Evolutionary conservation across 371 early-diverging fungal species (phyloP), one percentile per base, ranked within the genome.

Genomic region (Rhizopus arrhizus): DNA sequence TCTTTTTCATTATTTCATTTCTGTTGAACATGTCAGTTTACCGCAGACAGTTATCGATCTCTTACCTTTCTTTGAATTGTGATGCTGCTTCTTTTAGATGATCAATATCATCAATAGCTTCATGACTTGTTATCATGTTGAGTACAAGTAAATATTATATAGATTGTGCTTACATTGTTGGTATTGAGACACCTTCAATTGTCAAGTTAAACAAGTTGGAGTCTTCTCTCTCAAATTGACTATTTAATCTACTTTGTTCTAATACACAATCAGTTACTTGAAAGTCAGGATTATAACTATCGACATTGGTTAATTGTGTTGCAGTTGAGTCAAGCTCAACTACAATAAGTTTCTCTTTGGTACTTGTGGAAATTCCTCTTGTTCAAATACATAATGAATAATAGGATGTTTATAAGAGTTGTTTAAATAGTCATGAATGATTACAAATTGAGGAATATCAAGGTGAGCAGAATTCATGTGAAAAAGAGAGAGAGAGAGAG

Each of bases 371-470:
- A 81, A 77, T 5, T 65, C 72, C 58, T 84, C 84, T 7, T 74
- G 81, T 61, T 81, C 78, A 72, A 84, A 84, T 7, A 81, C 81
- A 58, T 81, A 84, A 56, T 84, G 84, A 4, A 80, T 69, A 0
- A 77, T 59, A 3, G 84, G 84, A 50, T 84, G 79, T 41, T 78
- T 78, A 47, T 78, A 80, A 5, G 75, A 74, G 41, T 76, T 75
- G 46, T 73, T 60, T 11, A 72, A 59, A 55, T 77, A 70, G 58
- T 84, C 84, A 53, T 74, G 80, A 43, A 84, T 77, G 15, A 81
- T 79, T 7, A 80, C 78, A 62, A 80, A 80, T 22, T 84, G 77
- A 8, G 82, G 81, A 58, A 81, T 78, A 36, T 69, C 73, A 33
- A 64, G 22, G 4, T 57, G 61, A 15, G 69, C 29, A 34, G 60